phyloP scores from a whole-genome alignment of 2,329 filamentous ascomycete genomes.

The Tolypocladium tundrense region DNA sequence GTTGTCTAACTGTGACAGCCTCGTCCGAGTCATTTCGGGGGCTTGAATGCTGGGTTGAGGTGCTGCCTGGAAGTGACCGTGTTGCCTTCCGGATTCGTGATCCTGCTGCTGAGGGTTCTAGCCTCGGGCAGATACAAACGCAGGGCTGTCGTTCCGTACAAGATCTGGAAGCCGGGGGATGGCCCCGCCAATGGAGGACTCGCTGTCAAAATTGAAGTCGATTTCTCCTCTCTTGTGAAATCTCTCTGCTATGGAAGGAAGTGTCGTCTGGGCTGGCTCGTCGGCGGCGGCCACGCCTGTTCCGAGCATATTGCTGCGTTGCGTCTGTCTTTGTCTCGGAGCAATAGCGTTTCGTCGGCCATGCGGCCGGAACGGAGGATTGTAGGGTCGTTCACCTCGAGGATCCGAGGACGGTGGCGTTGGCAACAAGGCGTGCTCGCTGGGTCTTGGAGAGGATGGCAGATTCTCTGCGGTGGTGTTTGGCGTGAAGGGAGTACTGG shows the following conservation, averaged over 20 bases:
- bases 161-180: not conserved
- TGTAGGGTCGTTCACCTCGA: not conserved
- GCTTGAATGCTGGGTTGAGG: not conserved
- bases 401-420: conserved; percentile 2
- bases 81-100: not conserved
- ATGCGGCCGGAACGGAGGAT: not conserved
- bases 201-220: not conserved
- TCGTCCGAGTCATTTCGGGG: not conserved
- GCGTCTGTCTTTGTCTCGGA: not conserved
- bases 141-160: not conserved
- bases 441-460: not conserved
- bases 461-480: not conserved
- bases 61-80: not conserved
- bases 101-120: not conserved
- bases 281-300: not conserved
- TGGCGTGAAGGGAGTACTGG: not conserved
- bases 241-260: not conserved
- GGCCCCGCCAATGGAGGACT: not conserved
- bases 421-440: not conserved
- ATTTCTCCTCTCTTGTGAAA: not conserved
- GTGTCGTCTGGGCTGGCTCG: not conserved
- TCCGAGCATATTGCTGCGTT: not conserved
- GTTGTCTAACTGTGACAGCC: not conserved
- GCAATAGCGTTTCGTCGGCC: not conserved
- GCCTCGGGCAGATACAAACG: not conserved